phyloP scores from a whole-genome alignment of 1,284 basidiomycete species.

The Cutaneotrichosporon sp. region DNA sequence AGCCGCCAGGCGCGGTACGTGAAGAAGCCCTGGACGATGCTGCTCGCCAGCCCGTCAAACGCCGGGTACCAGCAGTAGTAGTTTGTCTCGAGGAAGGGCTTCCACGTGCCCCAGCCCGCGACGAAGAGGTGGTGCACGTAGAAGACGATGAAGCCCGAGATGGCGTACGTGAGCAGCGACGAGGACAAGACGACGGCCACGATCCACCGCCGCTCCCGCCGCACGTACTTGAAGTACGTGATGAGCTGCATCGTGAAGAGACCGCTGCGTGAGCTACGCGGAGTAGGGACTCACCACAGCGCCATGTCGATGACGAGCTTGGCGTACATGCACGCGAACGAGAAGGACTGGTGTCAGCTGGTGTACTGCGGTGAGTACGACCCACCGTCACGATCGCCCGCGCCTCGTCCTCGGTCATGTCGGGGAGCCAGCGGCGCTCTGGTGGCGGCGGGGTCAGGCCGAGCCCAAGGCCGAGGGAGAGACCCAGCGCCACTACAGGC shows the following conservation, averaged over 20 bases:
- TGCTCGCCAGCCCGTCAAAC: constrained; percentile 18
- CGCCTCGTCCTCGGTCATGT: neutral
- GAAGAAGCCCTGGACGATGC: constrained; percentile 37
- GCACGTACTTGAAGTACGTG: constrained; percentile 18
- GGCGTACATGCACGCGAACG: constrained; percentile 19
- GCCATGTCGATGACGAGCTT: constrained; percentile 28
- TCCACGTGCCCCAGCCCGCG: neutral
- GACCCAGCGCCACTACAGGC: neutral
- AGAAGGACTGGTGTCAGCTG: neutral
- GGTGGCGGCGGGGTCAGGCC: neutral
- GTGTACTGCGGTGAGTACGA: neutral
- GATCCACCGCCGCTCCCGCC: neutral
- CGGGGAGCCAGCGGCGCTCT: neutral
- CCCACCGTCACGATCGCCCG: neutral
- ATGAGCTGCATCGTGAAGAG: constrained; percentile 30
- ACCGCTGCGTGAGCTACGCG: constrained; percentile 16
- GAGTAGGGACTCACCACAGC: constrained; percentile 22
- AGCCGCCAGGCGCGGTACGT: constrained; percentile 37
- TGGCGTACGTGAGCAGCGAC: neutral
- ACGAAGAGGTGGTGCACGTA: constrained; percentile 4
- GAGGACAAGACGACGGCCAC: neutral
- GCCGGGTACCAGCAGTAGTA: constrained; percentile 23
- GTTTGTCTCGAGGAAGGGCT: constrained; percentile 1
- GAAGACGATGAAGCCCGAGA: constrained; percentile 3
- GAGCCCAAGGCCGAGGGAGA: neutral